These are phyloP conservation scores for Globisporangium cylindrosporum DNA, from an alignment of 352 stramenopile genomes.

Conservation along the genomic window DNA sequence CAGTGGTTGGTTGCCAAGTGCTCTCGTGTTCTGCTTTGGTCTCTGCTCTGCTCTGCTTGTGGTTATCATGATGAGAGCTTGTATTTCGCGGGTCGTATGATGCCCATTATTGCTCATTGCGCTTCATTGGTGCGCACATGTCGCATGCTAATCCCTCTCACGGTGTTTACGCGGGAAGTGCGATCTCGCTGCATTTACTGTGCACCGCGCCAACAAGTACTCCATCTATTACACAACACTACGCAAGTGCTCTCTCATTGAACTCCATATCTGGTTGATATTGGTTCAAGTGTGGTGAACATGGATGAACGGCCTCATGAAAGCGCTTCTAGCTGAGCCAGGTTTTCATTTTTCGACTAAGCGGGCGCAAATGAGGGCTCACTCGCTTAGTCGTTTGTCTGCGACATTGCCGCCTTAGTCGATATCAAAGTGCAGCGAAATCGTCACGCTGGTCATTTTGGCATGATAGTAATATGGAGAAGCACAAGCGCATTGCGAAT, in stretches of 20 bases:
- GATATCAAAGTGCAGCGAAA: not conserved
- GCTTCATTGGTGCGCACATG: not conserved
- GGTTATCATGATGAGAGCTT: not conserved
- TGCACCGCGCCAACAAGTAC: not conserved
- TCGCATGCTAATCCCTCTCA: not conserved
- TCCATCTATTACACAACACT: not conserved
- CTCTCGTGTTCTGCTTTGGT: no score
- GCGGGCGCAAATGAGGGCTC: not conserved
- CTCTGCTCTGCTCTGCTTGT: no score
- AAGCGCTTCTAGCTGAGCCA: not conserved
- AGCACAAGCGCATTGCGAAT: no score
- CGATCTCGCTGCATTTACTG: not conserved
- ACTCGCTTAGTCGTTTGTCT: not conserved
- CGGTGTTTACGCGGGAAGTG: not conserved
- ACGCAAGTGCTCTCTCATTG: not conserved
- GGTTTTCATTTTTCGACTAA: slow-evolving; percentile 1
- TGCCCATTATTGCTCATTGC: not conserved
- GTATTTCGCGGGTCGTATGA: not conserved
- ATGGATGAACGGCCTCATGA: not conserved
- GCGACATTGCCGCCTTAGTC: slow-evolving; percentile 2
- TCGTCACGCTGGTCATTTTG: not conserved
- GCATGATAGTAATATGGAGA: not conserved
- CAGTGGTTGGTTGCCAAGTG: not conserved
- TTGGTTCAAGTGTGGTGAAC: not conserved
- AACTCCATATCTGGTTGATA: not conserved